Evolutionary conservation across 2,329 filamentous ascomycete species (phyloP), one percentile per base, ranked within the genome.

Genomic region (Elsinoe arachidis): DNA sequence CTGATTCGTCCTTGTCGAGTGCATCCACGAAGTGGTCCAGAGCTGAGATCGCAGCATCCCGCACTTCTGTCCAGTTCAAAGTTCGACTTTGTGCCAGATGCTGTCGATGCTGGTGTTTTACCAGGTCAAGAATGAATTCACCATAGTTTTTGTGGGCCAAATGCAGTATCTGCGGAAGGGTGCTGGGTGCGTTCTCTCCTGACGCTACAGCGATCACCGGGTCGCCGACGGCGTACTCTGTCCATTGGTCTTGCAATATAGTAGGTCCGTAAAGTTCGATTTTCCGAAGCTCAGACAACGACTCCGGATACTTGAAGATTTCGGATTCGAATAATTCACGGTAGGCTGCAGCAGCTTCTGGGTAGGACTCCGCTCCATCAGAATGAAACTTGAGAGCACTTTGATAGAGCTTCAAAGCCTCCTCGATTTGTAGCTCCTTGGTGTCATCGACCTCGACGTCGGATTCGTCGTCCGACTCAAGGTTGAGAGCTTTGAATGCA

Each of bases 81-180:
- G 62, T 60, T 3, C 64, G 61, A 17, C 60, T 61, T 11, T 69
- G 61, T 10, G 64, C 61, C 11, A 14, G 17, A 11, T 11, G 12
- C 5, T 26, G 11, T 11, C 30, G 23, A 17, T 23, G 15, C 15
- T 39, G 41, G 21, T 81, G 74, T 64, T 78, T 84, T 63, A 86
- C 81, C 58, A 74, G 76, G 68, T 99, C 92, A n/a, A 99, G 77
- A 58, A 86, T 77, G 67, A 95, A 96, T 67, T 97, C 89, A 41
- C 90, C 93, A 72, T 92, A 85, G 65, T 97, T 99, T 72, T 97
- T 99, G 76, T 95, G 90, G 1, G 92, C 88, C 6, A 99, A 80
- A 66, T 96, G 96, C 17, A 97, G 79, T 10, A 95, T 90, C 67
- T 96, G 91, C 0, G 89, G 86, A 9, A 97, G 76, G 51, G 86